Percentiles rank a stretch among this genome's conserved stretches.
These are phyloP conservation scores for Tetracladium marchalianum DNA, from an alignment of 495 filamentous ascomycete genomes.

Conservation along the genomic window DNA sequence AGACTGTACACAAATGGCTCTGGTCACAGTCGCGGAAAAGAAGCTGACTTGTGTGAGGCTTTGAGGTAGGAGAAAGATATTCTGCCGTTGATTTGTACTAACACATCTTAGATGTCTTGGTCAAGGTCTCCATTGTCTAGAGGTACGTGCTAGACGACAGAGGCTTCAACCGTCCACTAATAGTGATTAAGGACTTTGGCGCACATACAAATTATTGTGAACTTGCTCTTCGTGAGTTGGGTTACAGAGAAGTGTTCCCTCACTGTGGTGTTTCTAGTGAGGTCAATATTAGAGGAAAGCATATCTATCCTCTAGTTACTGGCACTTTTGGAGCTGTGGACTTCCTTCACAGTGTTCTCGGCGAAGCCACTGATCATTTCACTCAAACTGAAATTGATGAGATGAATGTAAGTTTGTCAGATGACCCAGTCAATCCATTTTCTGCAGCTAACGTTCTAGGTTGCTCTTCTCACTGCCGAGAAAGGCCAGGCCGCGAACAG, in stretches of 20 bases:
- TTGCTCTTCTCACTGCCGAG: constrained; percentile 51
- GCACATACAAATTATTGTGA: constrained; percentile 91
- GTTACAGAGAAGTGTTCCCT: constrained; percentile 71
- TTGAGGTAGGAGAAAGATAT: constrained; percentile 36
- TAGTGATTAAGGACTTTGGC: constrained; percentile 55
- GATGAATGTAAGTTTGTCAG: constrained; percentile 43
- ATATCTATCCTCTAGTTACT: constrained; percentile 80
- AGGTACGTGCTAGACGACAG: constrained; percentile 24
- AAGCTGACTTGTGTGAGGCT: constrained; percentile 84
- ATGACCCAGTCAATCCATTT: too few species aligned
- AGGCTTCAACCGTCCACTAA: neutral
- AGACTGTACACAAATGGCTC: constrained; percentile 72
- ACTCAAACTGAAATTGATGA: constrained; percentile 92
- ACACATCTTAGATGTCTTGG: constrained; percentile 45
- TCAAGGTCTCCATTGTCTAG: constrained; percentile 85
- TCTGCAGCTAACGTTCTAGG: too few species aligned
- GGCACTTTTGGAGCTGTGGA: constrained; percentile 85
- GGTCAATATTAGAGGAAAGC: constrained; percentile 61
- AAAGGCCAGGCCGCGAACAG: constrained; percentile 30
- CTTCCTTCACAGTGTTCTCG: constrained; percentile 73
- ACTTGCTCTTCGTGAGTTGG: constrained; percentile 76
- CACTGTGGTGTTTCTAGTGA: constrained; percentile 70
- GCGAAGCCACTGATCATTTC: constrained; percentile 92
- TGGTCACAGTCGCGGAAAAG: constrained; percentile 50
- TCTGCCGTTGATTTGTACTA: constrained; percentile 24